These are phyloP conservation scores for Picea sitchensis DNA, from an alignment of 75 land plant species.

Conservation along the genomic window DNA sequence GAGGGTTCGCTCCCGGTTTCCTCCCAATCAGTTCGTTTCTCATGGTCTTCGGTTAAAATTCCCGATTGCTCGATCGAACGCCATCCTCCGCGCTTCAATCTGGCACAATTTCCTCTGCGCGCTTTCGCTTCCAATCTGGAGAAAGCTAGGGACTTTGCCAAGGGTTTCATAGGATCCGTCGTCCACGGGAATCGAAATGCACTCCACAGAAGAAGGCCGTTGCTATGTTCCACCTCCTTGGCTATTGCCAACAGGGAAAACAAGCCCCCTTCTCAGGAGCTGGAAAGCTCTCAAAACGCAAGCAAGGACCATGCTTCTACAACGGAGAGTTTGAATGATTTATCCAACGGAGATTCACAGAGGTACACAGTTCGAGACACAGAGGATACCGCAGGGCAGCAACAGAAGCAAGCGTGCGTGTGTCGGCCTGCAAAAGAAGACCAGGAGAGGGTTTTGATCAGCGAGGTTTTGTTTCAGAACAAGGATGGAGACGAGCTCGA, in stretches of 20 bases:
- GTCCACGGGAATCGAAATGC: background rate
- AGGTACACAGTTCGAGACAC: background rate
- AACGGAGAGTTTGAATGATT: background rate
- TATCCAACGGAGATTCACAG: background rate
- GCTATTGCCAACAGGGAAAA: constrained; percentile 4
- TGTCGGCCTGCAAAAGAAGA: constrained; percentile 34
- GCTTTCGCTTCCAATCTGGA: constrained; percentile 9
- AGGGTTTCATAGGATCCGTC: constrained; percentile 8
- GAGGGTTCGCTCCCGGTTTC: background rate
- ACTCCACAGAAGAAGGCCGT: background rate
- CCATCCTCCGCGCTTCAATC: constrained; percentile 1
- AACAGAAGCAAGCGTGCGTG: constrained; percentile 10
- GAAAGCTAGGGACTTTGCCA: constrained; percentile 1
- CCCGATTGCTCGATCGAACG: background rate
- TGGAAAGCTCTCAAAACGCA: background rate
- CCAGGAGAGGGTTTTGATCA: constrained; percentile 92
- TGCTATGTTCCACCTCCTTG: constrained; percentile 33
- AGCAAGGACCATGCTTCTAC: background rate
- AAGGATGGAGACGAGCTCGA: constrained; percentile 96
- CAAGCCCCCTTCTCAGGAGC: background rate
- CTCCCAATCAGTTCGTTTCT: constrained; percentile 15
- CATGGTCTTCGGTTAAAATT: constrained; percentile 21
- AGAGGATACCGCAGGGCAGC: constrained; percentile 5
- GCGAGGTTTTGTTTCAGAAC: constrained; percentile 89
- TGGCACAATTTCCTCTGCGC: constrained; percentile 7